Conservation (phyloP, 2,329 filamentous ascomycete genomes). For the Pestalotiopsis sp. region DNA sequence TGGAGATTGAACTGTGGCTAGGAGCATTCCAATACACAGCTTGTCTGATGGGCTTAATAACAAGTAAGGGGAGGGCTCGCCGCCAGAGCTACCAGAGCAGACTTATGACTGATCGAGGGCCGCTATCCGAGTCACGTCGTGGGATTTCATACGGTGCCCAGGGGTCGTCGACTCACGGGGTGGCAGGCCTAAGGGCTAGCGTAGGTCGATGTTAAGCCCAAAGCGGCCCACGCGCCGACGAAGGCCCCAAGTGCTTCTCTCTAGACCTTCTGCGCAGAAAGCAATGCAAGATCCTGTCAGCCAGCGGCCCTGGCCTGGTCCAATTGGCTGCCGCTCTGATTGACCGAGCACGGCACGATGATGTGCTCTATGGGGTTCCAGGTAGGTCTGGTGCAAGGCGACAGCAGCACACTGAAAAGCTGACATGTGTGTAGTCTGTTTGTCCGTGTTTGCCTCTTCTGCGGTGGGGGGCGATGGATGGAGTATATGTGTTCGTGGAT, state of each 20-base stretch:
- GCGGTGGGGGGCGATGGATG: not conserved
- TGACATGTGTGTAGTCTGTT: not conserved
- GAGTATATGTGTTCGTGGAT: not conserved
- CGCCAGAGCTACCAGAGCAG: not conserved
- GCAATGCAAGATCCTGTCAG: constrained; percentile 5
- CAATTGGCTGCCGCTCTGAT: not conserved
- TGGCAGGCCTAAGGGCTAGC: not conserved
- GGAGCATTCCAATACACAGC: not conserved
- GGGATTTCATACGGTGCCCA: not conserved
- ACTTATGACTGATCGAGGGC: not conserved
- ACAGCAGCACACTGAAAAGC: not conserved
- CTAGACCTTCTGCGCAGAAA: constrained; percentile 3
- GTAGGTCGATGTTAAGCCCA: constrained; percentile 11
- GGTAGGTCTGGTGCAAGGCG: not conserved
- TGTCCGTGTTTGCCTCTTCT: not conserved
- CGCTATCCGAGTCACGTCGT: not conserved
- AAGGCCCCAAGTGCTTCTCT: not conserved
- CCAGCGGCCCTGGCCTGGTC: not conserved
- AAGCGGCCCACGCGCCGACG: constrained; percentile 13
- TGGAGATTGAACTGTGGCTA: not conserved
- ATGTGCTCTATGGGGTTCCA: not conserved
- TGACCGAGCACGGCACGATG: not conserved
- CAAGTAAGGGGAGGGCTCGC: not conserved
- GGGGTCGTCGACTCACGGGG: constrained; percentile 2
- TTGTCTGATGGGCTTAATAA: not conserved